These are phyloP conservation scores for Saccharomycopsis selenospora DNA, from an alignment of 805 yeast species.

Conservation along the genomic window DNA sequence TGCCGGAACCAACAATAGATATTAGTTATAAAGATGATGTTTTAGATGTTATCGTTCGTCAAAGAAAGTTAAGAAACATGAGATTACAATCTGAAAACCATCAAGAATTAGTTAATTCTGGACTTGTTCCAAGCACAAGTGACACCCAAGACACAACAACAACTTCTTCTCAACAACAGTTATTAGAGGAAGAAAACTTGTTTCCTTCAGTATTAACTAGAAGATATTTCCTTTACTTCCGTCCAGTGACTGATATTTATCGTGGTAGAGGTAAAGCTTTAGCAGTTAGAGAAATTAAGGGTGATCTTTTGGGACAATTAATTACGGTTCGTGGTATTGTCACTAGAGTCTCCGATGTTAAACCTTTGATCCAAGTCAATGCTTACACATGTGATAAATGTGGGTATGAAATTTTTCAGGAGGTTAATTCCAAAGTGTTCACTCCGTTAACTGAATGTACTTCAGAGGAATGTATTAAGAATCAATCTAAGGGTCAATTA, in stretches of 20 bases:
- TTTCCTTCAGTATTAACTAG: slow-evolving; percentile 86
- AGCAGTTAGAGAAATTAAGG: slow-evolving; percentile 87
- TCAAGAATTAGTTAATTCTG: slow-evolving; percentile 48
- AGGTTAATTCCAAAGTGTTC: slow-evolving; percentile 75
- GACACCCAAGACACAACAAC: slow-evolving; percentile 25
- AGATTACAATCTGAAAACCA: slow-evolving; percentile 60
- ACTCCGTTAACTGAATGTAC: slow-evolving; percentile 86
- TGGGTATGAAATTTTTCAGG: slow-evolving; percentile 95
- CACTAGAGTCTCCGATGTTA: slow-evolving; percentile 92
- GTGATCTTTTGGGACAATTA: slow-evolving; percentile 73
- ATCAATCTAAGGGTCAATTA: slow-evolving; percentile 80
- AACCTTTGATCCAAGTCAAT: slow-evolving; percentile 82
- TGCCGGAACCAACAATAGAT: slow-evolving; percentile 84
- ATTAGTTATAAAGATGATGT: slow-evolving; percentile 81
- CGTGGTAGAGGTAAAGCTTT: slow-evolving; percentile 44
- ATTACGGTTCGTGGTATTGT: slow-evolving; percentile 92
- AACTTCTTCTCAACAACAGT: slow-evolving; percentile 16
- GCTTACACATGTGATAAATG: slow-evolving; percentile 98
- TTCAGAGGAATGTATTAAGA: slow-evolving; percentile 67
- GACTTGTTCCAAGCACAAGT: slow-evolving; percentile 26
- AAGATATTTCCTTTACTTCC: slow-evolving; percentile 79
- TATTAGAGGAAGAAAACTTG: slow-evolving; percentile 38
- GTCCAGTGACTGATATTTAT: slow-evolving; percentile 52
- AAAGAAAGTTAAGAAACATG: slow-evolving; percentile 76
- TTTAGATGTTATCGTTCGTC: slow-evolving; percentile 85